These are phyloP conservation scores for Anethum foeniculum DNA, from an alignment of 140 eudicot genomes.

Conservation along the genomic window DNA sequence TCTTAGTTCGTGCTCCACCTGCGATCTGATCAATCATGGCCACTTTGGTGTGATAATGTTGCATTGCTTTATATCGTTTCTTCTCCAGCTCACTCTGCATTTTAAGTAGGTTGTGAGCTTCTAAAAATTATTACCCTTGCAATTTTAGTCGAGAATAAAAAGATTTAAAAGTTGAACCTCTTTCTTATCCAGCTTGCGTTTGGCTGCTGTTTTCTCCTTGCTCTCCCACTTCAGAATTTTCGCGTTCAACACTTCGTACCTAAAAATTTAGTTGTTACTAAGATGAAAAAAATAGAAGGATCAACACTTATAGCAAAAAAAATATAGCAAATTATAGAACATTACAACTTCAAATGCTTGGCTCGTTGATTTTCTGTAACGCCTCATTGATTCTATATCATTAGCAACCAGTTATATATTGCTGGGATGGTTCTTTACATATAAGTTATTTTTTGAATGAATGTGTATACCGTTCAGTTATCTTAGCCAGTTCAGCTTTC, in stretches of 20 bases:
- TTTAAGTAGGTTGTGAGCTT: slow-evolving; percentile 3
- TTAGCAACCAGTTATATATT: background rate
- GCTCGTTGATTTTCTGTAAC: background rate
- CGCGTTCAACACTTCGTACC: slow-evolving; percentile 43
- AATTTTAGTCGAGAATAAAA: background rate
- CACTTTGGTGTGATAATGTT: slow-evolving; percentile 36
- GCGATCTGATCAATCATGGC: slow-evolving; percentile 53
- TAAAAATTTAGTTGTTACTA: slow-evolving; percentile 4
- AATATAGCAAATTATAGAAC: background rate
- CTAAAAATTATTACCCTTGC: background rate
- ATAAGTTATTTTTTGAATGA: background rate
- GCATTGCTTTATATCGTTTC: slow-evolving; percentile 1
- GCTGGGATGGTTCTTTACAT: background rate
- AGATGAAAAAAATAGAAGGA: background rate
- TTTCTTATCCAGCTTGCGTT: slow-evolving; percentile 22
- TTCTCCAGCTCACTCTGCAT: background rate
- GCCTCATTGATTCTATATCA: background rate
- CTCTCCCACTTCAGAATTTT: slow-evolving; percentile 57
- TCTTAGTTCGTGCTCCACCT: slow-evolving; percentile 65
- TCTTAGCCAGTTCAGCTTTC: slow-evolving; percentile 44
- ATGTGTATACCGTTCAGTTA: slow-evolving; percentile 40
- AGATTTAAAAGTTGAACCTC: background rate
- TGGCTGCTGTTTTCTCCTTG: slow-evolving; percentile 52
- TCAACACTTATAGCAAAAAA: background rate
- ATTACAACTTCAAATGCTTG: background rate